Base-by-base conservation (phyloP, 768 basidiomycete genomes). In the Coprinopsis cinerea region DNA sequence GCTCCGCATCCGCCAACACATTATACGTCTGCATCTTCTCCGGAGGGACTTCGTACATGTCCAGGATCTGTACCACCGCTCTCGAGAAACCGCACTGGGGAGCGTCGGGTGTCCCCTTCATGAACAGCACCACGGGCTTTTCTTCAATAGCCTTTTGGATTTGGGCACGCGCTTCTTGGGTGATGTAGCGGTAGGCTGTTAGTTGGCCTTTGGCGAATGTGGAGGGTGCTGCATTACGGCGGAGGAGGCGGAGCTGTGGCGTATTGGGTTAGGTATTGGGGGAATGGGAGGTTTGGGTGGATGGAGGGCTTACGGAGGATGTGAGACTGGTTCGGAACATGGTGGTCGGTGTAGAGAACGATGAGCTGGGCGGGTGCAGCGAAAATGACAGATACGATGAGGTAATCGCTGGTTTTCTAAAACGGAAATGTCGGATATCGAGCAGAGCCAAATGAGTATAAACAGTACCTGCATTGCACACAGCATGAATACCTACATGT, bases 21-120 rank as follows among this genome's bases (percentile, higher is more conserved):
- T 99, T 88, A 65, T 86, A 98, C 3, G 92, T 86, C 72, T 85
- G 79, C 61, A 97, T 64, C 68, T 93, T 93, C 62, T 88, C 84
- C 1, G 69, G 53, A 0, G 86, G 79, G 0, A 97, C 91, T 22
- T 83, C 83, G 36, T 94, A 86, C 32, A 90, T 66, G 42, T 91
- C 89, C 44, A 99, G 75, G 41, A 97, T 82, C 64, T 97, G 94
- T 25, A 92, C 78, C 0, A 87, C 92, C 0, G 95, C 95, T 44
- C 95, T 79, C 15, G 93, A 96, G 77, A 98, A 99, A 11, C 95
- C 95, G 53, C 95, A 98, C 59, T 92, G 83, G 1, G 95, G 95
- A 4, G 73, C 63, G 20, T 82, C 75, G 0, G 89, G 92, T 14
- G 87, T 92, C 9, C 96, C 96, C 64, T 99, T 99, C 95, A 99